Evolutionary conservation across 2,329 filamentous ascomycete genomes (phyloP).

Genomic region (Botrytis fragariae): DNA sequence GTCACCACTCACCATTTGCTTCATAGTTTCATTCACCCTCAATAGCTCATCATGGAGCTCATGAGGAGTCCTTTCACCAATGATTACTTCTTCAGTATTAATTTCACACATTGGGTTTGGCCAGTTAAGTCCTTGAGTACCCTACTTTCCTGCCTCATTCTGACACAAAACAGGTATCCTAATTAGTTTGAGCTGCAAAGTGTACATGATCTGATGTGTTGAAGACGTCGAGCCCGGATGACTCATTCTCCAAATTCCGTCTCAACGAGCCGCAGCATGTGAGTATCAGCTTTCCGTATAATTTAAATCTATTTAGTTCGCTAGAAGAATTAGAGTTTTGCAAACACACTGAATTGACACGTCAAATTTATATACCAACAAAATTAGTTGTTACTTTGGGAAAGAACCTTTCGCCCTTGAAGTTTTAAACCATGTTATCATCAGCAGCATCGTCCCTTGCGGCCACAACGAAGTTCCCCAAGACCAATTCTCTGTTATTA

Average conservation of each 20-base stretch:
- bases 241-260: not conserved
- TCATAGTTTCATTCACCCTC: not conserved
- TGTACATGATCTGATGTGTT: not conserved
- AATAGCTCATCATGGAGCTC: not conserved
- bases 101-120: not conserved
- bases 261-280: not conserved
- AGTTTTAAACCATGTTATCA: not conserved
- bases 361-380: not conserved
- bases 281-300: not conserved
- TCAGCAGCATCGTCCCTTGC: not conserved
- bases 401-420: not conserved
- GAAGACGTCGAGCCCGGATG: not conserved
- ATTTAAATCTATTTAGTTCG: not conserved
- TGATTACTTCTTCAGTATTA: not conserved
- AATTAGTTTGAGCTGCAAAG: not conserved
- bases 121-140: not conserved
- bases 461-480: not conserved
- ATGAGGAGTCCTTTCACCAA: not conserved
- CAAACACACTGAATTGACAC: not conserved
- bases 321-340: not conserved
- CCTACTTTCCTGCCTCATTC: not conserved
- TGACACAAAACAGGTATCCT: not conserved
- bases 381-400: not conserved
- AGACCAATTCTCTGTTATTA: not conserved
- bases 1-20: not conserved